Conservation (phyloP, 495 filamentous ascomycete species). For the Tetracladium marchalianum region DNA sequence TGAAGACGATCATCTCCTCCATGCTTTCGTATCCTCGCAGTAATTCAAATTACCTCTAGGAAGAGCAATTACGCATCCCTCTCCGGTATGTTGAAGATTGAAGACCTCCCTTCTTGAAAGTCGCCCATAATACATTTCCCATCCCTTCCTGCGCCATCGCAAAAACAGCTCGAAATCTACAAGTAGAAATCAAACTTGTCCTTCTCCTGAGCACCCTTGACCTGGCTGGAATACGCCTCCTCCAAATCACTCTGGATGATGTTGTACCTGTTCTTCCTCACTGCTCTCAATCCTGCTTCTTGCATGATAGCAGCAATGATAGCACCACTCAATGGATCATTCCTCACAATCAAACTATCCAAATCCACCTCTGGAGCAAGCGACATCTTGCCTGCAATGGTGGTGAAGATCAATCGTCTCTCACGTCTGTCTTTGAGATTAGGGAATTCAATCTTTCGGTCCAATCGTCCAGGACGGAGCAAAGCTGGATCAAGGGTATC, state of each 20-base stretch:
- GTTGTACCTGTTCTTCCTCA: conserved; percentile 97
- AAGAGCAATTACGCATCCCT: too few relatives aligned
- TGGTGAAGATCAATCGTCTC: conserved; percentile 89
- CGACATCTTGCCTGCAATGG: conserved; percentile 94
- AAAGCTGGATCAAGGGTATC: conserved; percentile 94
- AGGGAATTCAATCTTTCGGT: conserved; percentile 98
- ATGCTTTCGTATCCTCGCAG: too few relatives aligned
- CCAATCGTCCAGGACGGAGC: conserved; percentile 86
- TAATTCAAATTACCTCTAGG: too few relatives aligned
- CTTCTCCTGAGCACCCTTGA: conserved; percentile 77
- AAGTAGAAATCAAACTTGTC: conserved; percentile 66
- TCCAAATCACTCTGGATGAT: conserved; percentile 95
- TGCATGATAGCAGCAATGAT: conserved; percentile 99
- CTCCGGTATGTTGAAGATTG: too few relatives aligned
- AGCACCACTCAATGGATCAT: conserved; percentile 89
- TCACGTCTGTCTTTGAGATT: conserved; percentile 83
- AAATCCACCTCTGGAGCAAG: conserved; percentile 92
- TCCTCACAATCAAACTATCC: conserved; percentile 89
- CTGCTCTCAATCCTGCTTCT: conserved; percentile 88
- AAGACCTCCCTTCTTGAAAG: too few relatives aligned
- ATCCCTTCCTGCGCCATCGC: background rate
- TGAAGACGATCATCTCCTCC: too few relatives aligned
- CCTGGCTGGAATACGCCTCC: conserved; percentile 90
- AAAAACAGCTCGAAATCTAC: conserved; percentile 2
- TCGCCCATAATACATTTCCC: background rate